These are phyloP conservation scores for Penicillium sp. DNA, from an alignment of 2,329 filamentous ascomycete genomes.

Conservation along the genomic window DNA sequence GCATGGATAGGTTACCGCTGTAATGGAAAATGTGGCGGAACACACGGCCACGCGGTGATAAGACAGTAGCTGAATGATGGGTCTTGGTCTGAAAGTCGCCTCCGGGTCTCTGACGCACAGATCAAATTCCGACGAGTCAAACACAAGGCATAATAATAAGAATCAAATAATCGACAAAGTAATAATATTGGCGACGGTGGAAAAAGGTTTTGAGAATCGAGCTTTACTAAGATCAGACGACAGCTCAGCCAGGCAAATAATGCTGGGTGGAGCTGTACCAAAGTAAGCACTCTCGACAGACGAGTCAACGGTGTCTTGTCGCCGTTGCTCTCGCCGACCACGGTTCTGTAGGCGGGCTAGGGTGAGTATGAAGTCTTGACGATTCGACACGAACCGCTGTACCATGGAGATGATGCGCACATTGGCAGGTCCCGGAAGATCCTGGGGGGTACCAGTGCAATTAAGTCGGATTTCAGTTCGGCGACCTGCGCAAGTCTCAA, in stretches of 20 bases:
- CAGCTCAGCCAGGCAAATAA: conserved; percentile 27
- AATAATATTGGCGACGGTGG: conserved; percentile 15
- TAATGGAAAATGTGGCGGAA: conserved; percentile 24
- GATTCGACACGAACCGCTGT: conserved; percentile 38
- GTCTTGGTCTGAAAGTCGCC: conserved; percentile 31
- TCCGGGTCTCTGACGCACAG: conserved; percentile 28
- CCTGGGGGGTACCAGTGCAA: conserved; percentile 16
- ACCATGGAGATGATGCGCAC: conserved; percentile 38
- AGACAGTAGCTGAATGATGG: conserved; percentile 34
- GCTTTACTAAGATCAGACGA: conserved; percentile 25
- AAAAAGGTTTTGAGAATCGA: conserved; percentile 16
- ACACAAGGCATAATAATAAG: conserved; percentile 20
- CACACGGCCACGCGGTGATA: conserved; percentile 25
- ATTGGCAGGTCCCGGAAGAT: conserved; percentile 29
- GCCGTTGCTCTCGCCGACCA: conserved; percentile 31
- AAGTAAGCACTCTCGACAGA: conserved; percentile 1
- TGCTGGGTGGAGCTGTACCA: conserved; percentile 30
- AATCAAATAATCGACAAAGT: conserved; percentile 19
- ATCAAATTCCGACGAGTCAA: conserved; percentile 19
- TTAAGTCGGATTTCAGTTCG: conserved; percentile 26
- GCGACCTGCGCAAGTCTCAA: conserved; percentile 33
- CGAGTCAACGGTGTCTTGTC: conserved; percentile 22
- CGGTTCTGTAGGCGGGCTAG: conserved; percentile 35
- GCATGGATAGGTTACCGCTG: conserved; percentile 10
- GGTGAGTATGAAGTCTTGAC: conserved; percentile 33